Conservation (phyloP, 805 yeast genomes). For the Limtongozyma cylindracea region DNA sequence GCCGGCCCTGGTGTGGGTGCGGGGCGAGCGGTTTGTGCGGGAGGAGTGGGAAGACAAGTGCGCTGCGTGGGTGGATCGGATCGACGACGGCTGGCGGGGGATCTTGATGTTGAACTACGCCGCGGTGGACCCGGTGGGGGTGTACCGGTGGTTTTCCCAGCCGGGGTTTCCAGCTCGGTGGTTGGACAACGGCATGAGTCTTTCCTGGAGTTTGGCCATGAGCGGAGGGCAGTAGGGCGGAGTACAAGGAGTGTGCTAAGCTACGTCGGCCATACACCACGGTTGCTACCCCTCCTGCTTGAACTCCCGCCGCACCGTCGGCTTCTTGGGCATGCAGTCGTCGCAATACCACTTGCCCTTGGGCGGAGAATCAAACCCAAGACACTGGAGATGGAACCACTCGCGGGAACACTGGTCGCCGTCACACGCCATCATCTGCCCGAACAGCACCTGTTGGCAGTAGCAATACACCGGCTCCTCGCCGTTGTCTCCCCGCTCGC, state of each 20-base stretch:
- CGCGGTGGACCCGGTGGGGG: too few relatives aligned
- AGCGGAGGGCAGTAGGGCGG: too few relatives aligned
- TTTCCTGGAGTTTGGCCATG: too few relatives aligned
- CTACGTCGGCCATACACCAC: too few relatives aligned
- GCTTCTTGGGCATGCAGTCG: constrained; percentile 12
- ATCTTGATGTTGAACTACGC: constrained; percentile 50
- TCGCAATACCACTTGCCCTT: constrained; percentile 26
- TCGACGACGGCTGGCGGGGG: constrained; percentile 52
- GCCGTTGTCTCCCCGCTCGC: constrained; percentile 4
- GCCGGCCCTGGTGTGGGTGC: constrained; percentile 34
- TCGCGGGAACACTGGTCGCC: constrained; percentile 80
- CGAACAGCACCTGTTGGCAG: constrained; percentile 91
- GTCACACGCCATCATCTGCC: constrained; percentile 98
- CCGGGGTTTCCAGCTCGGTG: too few relatives aligned
- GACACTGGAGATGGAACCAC: constrained; percentile 92
- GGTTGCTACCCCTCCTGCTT: too few relatives aligned
- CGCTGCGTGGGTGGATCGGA: constrained; percentile 14
- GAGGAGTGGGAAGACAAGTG: constrained; percentile 41
- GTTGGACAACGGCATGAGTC: too few relatives aligned
- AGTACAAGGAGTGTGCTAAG: too few relatives aligned
- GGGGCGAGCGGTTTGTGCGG: constrained; percentile 23
- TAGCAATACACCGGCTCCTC: constrained; percentile 79
- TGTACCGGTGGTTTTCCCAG: too few relatives aligned
- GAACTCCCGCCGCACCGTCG: constrained; percentile 4
- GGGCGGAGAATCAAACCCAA: constrained; percentile 68